Evolutionary conservation across 2,329 filamentous ascomycete species (phyloP).

Genomic region (Mycogone perniciosa): DNA sequence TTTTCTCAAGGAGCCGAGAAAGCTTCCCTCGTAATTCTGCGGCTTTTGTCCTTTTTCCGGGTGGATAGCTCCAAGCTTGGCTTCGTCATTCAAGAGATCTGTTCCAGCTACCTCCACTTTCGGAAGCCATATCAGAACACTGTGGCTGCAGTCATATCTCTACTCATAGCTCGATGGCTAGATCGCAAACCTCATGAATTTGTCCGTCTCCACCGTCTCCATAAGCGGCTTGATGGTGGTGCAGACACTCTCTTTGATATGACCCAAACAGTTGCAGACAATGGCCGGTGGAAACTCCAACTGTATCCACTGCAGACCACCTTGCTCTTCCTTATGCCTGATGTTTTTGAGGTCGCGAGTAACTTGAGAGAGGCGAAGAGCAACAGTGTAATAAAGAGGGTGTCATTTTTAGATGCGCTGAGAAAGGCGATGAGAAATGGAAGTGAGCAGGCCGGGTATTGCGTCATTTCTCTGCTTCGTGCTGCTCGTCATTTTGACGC

Average conservation of each 20-base stretch:
- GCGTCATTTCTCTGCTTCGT: constrained; percentile 55
- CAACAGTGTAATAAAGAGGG: constrained; percentile 57
- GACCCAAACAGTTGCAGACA: constrained; percentile 56
- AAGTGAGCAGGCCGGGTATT: constrained; percentile 62
- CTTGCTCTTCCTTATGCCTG: constrained; percentile 57
- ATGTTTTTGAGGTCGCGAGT: constrained; percentile 64
- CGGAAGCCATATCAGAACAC: constrained; percentile 58
- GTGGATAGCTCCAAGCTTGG: constrained; percentile 57
- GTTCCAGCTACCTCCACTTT: constrained; percentile 61
- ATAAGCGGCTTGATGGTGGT: constrained; percentile 57
- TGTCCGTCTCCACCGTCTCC: constrained; percentile 53
- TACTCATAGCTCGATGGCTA: constrained; percentile 60
- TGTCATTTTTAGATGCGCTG: constrained; percentile 57
- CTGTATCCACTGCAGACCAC: constrained; percentile 58
- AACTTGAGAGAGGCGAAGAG: constrained; percentile 59
- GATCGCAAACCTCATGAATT: constrained; percentile 60
- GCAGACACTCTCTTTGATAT: constrained; percentile 65
- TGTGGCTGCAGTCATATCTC: constrained; percentile 54
- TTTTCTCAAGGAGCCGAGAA: constrained; percentile 45
- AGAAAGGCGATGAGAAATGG: constrained; percentile 57
- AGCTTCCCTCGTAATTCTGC: constrained; percentile 47
- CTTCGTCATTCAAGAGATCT: constrained; percentile 58
- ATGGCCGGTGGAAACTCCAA: constrained; percentile 46
- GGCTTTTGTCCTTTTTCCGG: constrained; percentile 58
- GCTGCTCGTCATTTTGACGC: constrained; percentile 58